These are phyloP conservation scores for Camellia japonica DNA, from an alignment of 148 eudicot species.

Conservation along the genomic window DNA sequence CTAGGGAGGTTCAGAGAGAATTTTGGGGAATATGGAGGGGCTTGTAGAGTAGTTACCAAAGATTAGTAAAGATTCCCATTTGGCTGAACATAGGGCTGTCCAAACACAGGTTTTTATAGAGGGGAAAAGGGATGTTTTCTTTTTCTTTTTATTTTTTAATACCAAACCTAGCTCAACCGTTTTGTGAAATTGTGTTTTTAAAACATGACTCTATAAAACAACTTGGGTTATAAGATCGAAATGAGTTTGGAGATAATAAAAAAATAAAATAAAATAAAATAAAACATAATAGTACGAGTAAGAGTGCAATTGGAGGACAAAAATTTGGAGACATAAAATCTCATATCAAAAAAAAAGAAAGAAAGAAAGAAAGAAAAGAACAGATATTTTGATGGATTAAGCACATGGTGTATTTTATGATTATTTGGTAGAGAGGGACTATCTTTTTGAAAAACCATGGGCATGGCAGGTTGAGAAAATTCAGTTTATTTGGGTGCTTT, in stretches of 20 bases:
- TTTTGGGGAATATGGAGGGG: background rate
- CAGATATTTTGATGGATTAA: background rate
- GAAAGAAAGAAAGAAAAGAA: background rate
- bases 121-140: background rate
- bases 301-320: no score
- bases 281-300: no score
- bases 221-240: no score
- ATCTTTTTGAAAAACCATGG: constrained; percentile 8
- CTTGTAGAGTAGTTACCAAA: background rate
- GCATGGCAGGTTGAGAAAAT: background rate
- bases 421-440: background rate
- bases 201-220: no score
- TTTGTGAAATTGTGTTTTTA: no score
- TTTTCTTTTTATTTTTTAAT: no score
- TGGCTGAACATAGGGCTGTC: background rate
- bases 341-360: no score
- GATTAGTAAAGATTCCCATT: background rate
- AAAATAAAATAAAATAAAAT: no score
- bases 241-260: no score
- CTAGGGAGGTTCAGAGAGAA: background rate
- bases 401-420: constrained; percentile 8
- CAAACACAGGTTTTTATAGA: constrained; percentile 9
- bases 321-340: no score
- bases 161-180: no score
- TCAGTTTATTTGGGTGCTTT: background rate